A percentile compares a stretch with the other conserved stretches of the same genome.
phyloP scores from a whole-genome alignment of 164 flowering plant species.

The Dillenia turbinata region DNA sequence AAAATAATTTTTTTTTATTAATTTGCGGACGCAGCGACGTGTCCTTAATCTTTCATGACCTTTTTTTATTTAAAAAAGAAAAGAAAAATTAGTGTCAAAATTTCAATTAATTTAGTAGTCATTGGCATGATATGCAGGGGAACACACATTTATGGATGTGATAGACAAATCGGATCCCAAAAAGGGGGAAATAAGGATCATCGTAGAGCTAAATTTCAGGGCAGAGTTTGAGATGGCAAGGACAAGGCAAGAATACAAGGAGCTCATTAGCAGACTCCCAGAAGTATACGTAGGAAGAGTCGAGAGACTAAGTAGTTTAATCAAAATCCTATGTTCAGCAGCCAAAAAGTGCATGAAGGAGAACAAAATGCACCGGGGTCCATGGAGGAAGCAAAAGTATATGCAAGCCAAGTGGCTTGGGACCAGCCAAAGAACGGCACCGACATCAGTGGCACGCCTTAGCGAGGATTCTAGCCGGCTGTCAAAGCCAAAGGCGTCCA shows the following conservation, averaged over 20 bases:
- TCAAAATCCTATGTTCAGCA: slow-evolving; percentile 62
- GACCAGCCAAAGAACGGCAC: slow-evolving; percentile 23
- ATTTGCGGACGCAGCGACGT: no score
- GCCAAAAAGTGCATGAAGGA: slow-evolving; percentile 88
- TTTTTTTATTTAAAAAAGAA: not conserved
- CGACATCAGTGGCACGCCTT: not conserved
- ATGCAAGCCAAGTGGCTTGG: slow-evolving; percentile 92
- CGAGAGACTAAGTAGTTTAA: slow-evolving; percentile 44
- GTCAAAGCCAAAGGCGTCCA: slow-evolving; percentile 14
- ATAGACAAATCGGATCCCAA: slow-evolving; percentile 36
- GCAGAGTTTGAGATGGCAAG: slow-evolving; percentile 88
- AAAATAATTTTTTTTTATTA: no score
- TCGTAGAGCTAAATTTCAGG: slow-evolving; percentile 73
- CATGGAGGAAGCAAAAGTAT: slow-evolving; percentile 90
- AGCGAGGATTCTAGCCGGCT: not conserved
- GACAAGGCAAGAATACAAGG: slow-evolving; percentile 68
- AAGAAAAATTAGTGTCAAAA: not conserved
- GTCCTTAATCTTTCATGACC: no score
- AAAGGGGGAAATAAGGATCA: slow-evolving; percentile 57
- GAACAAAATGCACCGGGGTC: slow-evolving; percentile 86
- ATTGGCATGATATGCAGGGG: slow-evolving; percentile 39
- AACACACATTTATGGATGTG: slow-evolving; percentile 75
- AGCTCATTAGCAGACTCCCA: slow-evolving; percentile 51
- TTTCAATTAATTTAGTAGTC: not conserved
- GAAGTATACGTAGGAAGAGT: slow-evolving; percentile 75